Evolutionary conservation across 2,329 filamentous ascomycete genomes (phyloP), one percentile per base, ranked within the genome.

Genomic region (Annulohypoxylon truncatum): DNA sequence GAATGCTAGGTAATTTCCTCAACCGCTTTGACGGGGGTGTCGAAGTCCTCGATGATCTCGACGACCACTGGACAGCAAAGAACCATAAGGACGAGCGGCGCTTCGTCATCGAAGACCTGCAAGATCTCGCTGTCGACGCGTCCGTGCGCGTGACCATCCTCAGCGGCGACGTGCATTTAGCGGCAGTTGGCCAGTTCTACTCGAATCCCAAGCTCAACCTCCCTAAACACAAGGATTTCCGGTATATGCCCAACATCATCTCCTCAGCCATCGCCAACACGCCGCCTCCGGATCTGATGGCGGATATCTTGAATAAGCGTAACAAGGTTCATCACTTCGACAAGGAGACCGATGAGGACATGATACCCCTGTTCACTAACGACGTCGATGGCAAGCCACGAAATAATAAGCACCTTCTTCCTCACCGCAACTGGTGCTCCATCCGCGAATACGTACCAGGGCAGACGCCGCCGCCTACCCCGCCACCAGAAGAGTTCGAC

Each of bases 11-110:
- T 2, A 87, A 87, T 64, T 88, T 96, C 44, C 83, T 97, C 38
- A 97, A 97, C 81, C 92, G 92, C 71, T 94, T 97, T 72, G 94
- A 97, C 74, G 94, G 93, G 20, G 93, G 93, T 15, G 92, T 96
- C 4, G 96, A 98, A 78, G 92, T 98, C 12, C 83, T 97, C 26
- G 94, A 97, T 76, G 94, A 97, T 73, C 82, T 97, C 8, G 95
- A 97, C 76, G 96, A 98, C 78, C 95, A 99, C 77, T 99, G 96
- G 96, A 97, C 95, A 0, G 93, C 95, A 35, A 97, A 93, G 76
- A 92, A 94, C 75, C 94, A 98, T 82, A 99, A 98, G 77, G 85
- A 89, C 24, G 96, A 99, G 79, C 89, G 96, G 53, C 92, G 90
- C 67, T 91, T 92, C 78, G 85, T 98, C 67, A 88, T 99, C 40